These are phyloP conservation scores for Erythrophleum fordii DNA, from an alignment of 306 rosid species.

Conservation along the genomic window DNA sequence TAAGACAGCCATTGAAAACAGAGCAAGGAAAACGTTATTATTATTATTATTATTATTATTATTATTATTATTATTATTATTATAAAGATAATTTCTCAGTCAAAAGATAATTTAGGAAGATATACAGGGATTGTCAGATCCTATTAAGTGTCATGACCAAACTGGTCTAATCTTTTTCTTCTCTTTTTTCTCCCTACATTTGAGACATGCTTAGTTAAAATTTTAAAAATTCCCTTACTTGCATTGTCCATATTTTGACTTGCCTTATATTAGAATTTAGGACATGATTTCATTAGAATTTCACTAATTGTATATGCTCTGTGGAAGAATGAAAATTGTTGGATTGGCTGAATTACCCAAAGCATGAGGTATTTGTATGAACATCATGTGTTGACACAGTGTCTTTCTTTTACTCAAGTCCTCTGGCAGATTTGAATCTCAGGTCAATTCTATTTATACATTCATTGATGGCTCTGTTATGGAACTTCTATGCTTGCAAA, in stretches of 20 bases:
- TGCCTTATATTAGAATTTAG: not conserved
- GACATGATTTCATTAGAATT: too few species aligned
- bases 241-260: not conserved
- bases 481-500: not conserved
- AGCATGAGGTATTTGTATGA: not conserved
- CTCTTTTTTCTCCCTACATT: too few species aligned
- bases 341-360: not conserved
- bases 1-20: not conserved
- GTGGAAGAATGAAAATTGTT: not conserved
- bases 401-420: not conserved
- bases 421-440: not conserved
- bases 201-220: too few species aligned
- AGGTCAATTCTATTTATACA: not conserved
- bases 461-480: not conserved
- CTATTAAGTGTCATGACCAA: not conserved
- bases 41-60: too few species aligned
- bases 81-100: too few species aligned
- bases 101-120: not conserved
- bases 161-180: not conserved
- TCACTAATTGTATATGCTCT: not conserved
- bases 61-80: too few species aligned
- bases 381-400: not conserved
- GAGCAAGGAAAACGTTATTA: not conserved
- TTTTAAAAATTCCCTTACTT: not conserved
- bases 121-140: not conserved